Percentiles rank a stretch among this genome's conserved stretches.
Conservation (phyloP, 768 basidiomycete genomes). For the Hemileccinum rubropunctum region DNA sequence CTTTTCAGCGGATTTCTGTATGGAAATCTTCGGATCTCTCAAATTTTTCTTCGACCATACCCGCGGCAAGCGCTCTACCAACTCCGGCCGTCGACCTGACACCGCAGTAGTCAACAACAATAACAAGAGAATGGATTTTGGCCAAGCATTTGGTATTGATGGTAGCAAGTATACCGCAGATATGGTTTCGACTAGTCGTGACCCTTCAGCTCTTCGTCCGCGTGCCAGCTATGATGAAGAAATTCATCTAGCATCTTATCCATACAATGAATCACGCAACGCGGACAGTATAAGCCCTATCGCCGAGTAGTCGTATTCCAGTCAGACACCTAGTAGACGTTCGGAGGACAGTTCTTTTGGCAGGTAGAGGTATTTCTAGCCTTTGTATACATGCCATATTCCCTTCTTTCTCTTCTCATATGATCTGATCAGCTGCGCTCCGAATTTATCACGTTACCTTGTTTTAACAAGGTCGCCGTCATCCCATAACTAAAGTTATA, state of each 20-base stretch:
- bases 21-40: constrained; percentile 63
- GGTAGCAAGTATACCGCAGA: constrained; percentile 17
- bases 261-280: constrained; percentile 12
- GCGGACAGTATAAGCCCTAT: constrained; percentile 8
- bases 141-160: constrained; percentile 39
- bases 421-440: background rate
- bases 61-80: constrained; percentile 31
- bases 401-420: background rate
- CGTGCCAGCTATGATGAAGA: constrained; percentile 40
- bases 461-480: too few species aligned
- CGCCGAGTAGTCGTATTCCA: background rate
- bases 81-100: constrained; percentile 16
- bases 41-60: constrained; percentile 53
- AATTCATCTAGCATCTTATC: constrained; percentile 40
- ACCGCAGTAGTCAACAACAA: constrained; percentile 20
- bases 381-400: background rate
- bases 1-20: constrained; percentile 55
- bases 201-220: constrained; percentile 11
- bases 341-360: background rate
- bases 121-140: constrained; percentile 34
- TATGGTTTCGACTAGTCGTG: constrained; percentile 1
- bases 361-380: background rate
- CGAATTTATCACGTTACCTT: too few species aligned
- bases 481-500: too few species aligned
- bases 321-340: background rate